Base-by-base conservation (phyloP, 2,329 filamentous ascomycete genomes). In the Drechslerella dactyloides region DNA sequence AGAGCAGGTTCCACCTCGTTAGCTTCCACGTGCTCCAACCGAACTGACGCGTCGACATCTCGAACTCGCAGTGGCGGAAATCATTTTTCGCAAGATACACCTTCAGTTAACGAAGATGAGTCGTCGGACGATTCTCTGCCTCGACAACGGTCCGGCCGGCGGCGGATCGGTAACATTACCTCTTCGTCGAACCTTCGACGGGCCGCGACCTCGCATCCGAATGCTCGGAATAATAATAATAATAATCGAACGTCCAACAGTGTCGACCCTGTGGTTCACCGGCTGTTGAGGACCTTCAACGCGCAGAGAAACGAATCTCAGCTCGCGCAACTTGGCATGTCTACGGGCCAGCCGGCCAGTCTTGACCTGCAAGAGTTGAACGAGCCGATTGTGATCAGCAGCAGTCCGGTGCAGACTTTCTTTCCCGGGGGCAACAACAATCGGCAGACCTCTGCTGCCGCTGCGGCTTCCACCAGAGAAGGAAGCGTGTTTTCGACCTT, bases 1-100 rank as follows among this genome's bases (percentile, higher is more conserved):
- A 72, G 68, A 72, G 68, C 68, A 72, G 68, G 68, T 72, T 72
- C 68, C 48, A 72, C 68, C 68, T 72, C 68, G 60, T 65, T 72
- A 65, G 68, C 68, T 37, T 72, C 68, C 51, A 72, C 62, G 54
- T 63, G 60, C 68, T 72, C 68, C 68, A 72, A 65, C 60, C 60
- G 60, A 72, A 65, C 68, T 72, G 68, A 72, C 68, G 55, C 60
- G 50, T 64, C 60, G 55, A 65, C 60, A 54, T 60, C 42, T 53
- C 56, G 46, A 54, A 55, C 59, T 65, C 68, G 52, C 68, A 72
- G 68, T 72, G 68, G 68, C 60, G 68, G 68, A 72, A 72, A 65
- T 65, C 52, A 52, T 61, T 72, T 72, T 72, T 65, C 60, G 50
- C 68, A 61, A 61, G 68, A 72, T 65, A 65, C 60, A 60, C 66